phyloP scores from a whole-genome alignment of 2,329 filamentous ascomycete species.

The Epichloe hybrida region DNA sequence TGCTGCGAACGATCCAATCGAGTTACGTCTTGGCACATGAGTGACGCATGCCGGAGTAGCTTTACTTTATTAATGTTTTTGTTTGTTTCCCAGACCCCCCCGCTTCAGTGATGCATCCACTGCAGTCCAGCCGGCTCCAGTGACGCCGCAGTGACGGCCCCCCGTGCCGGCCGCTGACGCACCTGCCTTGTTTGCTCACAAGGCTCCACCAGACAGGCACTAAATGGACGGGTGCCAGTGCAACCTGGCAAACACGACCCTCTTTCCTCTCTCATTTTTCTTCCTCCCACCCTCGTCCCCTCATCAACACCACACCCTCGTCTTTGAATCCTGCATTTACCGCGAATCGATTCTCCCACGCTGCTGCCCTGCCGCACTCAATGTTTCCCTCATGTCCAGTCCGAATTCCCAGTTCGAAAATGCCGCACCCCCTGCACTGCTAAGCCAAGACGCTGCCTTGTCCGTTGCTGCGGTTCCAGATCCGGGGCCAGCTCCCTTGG shows the following conservation, averaged over 20 bases:
- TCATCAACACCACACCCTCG: slow-evolving; percentile 9
- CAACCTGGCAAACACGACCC: slow-evolving; percentile 3
- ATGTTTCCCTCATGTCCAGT: slow-evolving; percentile 47
- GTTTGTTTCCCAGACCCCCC: background rate
- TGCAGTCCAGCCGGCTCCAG: background rate
- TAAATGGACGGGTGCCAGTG: background rate
- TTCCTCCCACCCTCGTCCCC: slow-evolving; percentile 7
- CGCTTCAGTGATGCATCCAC: background rate
- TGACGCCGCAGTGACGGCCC: slow-evolving; percentile 1
- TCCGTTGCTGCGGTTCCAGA: slow-evolving; percentile 4
- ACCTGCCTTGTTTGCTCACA: background rate
- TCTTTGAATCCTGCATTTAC: slow-evolving; percentile 8
- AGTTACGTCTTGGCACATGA: too few relatives aligned
- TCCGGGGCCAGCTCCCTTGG: background rate
- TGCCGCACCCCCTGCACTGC: slow-evolving; percentile 36
- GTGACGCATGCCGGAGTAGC: too few relatives aligned
- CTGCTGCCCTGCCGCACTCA: slow-evolving; percentile 24
- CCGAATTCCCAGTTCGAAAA: slow-evolving; percentile 37
- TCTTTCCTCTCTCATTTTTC: slow-evolving; percentile 5
- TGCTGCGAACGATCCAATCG: too few relatives aligned
- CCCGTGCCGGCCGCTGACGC: background rate
- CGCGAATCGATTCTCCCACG: slow-evolving; percentile 12
- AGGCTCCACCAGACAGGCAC: background rate
- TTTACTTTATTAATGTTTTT: too few relatives aligned
- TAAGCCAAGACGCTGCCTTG: slow-evolving; percentile 19